Evolutionary conservation across 2,329 filamentous ascomycete genomes (phyloP), one percentile per base, ranked within the genome.

Genomic region (Xylaria arbuscula): DNA sequence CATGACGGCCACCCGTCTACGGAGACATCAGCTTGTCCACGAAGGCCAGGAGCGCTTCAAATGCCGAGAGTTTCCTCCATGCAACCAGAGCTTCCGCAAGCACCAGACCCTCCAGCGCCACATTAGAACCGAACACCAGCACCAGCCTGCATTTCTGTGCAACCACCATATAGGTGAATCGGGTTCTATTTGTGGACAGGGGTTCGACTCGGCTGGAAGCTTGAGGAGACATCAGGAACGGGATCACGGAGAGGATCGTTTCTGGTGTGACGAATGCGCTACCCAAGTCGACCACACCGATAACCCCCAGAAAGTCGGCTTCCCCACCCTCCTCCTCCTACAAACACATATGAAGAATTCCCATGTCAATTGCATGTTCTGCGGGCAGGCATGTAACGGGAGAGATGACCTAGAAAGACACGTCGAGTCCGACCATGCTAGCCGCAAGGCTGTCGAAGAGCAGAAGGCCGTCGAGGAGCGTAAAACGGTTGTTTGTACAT

Each of bases 91-190:
- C 22, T 98, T 98, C 79, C 88, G 95, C 69, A 98, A 97, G 80
- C 91, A 93, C 77, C 90, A 93, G 72, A 97, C 94, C 0, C 85
- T 98, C 17, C 89, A 94, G 77, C 90, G 92, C 60, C 95, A 98
- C 78, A 88, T 97, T 70, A 88, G 90, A 62, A 88, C 88, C 10
- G 90, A 90, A 13, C 95, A 98, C 78, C 82, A 95, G 47, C 84
- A 90, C 34, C 81, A 91, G 67, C 88, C 90, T 54, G 89, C 93
- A 0, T 97, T 90, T 75, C 84, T 85, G 5, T 98, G 95, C 78
- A 83, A 84, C 0, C 84, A 90, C 66, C 74, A 75, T 17, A 68
- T 72, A 22, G 58, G 61, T 11, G 67, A 64, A 40, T 72, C 72
- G 8, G 73, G 74, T 13, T 38, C 38, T 3, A 78, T 74, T 53